Evolutionary conservation across 208 protist genomes (phyloP), one percentile per base, ranked within the genome.

Genomic region (Trypanosoma avium): DNA sequence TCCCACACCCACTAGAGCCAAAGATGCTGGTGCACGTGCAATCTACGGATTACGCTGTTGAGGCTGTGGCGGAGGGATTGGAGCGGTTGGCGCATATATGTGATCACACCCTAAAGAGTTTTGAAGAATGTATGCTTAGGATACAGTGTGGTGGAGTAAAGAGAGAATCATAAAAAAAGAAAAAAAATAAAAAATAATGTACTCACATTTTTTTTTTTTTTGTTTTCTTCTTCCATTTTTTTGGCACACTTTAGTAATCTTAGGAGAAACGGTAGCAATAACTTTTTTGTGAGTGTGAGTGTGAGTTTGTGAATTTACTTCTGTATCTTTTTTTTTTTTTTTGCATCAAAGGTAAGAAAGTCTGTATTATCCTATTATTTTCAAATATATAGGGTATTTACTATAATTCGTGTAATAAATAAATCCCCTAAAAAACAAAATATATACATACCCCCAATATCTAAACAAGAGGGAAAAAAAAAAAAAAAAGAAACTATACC

Each of bases 1-100:
- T 97, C 66, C 94, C 94, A 2, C 94, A 97, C 68, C 94, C 94
- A n/a, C 65, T 97, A 19, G 92, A 97, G 69, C 68, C 83, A 24
- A 97, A 97, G 67, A 96, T 97, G 92, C 69, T 95, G 45, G 61
- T 97, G n/a, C 82, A 96, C 61, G 84, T 97, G 42, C 87, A 94
- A 67, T 82, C 85, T 8, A 86, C 75, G 15, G 89, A 93, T 64
- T 97, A 95, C 79, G 88, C 88, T 27, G 88, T 95, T 35, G 89
- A 95, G 55, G 85, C 77, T 8, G 84, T 97, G 4, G 82, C 81
- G 0, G 76, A 73, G 21, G 92, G 87, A 1, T 68, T 97, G 42
- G 83, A 95, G 62, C 76, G 83, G 15, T 63, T 97, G 15, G 92
- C 89, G 12, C 65, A 59, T 19, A 78, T 97, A 19, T 97, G 88